These are phyloP conservation scores for Nannochloropsis gaditana DNA, from an alignment of 108 stramenopile genomes.

Conservation along the genomic window DNA sequence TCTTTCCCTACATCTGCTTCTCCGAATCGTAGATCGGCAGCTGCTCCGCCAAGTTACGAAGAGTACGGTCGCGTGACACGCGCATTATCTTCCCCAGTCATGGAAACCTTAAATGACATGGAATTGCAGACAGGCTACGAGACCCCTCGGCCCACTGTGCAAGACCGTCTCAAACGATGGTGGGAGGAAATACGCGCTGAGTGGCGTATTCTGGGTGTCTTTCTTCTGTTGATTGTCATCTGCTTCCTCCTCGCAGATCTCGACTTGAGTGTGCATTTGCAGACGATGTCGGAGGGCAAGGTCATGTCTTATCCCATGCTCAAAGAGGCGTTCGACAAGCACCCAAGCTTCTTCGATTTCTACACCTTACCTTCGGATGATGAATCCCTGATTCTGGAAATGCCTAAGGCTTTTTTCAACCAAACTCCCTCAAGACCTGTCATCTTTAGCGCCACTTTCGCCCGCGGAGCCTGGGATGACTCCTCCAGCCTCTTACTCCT, in stretches of 20 bases:
- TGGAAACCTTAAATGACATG: background rate
- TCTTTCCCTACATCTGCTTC: background rate
- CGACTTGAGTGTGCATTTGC: background rate
- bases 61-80: conserved; percentile 15
- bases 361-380: conserved; percentile 4
- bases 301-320: background rate
- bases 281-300: conserved; percentile 12
- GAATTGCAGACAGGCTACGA: background rate
- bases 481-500: conserved; percentile 24
- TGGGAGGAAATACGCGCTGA: background rate
- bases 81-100: background rate
- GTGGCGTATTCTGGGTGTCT: background rate
- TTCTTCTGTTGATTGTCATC: conserved; percentile 6
- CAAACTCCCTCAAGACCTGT: conserved; percentile 7
- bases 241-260: conserved; percentile 6
- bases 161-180: background rate
- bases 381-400: background rate
- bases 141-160: conserved; percentile 19
- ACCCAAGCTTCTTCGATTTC: background rate
- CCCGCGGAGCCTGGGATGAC: conserved; percentile 31
- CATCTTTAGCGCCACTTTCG: conserved; percentile 37
- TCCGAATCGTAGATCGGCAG: background rate
- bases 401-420: background rate
- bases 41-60: conserved; percentile 4
- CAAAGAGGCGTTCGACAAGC: background rate